Base-by-base conservation (phyloP, 495 filamentous ascomycete genomes). In the Schizothecium vesticola region DNA sequence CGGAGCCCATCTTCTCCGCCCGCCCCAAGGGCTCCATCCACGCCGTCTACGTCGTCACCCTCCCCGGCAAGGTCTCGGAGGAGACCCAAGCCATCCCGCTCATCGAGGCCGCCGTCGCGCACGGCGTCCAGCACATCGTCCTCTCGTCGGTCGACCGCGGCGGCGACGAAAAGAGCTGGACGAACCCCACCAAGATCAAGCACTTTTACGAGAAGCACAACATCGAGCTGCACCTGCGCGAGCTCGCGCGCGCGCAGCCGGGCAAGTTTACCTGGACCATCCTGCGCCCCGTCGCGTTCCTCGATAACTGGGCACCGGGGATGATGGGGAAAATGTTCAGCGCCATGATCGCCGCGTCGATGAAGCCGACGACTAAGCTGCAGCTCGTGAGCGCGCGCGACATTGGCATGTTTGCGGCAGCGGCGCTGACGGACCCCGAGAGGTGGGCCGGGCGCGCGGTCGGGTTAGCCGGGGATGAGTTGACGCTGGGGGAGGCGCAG, bases 61-160 rank as follows among this genome's bases (percentile, higher is more conserved):
- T 78, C 0, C 80, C 72, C 65, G 76, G 73, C 55, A 72, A 77
- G 63, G 74, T 77, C 33, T 43, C 72, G 29, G 87, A 91, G 76
- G 84, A 86, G 69, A 66, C 72, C 8, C 89, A 92, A 74, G 90
- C 88, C n/a, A 87, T 85, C 60, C 78, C 75, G 1, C 76, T 92
- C 22, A 78, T 92, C 68, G 86, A 91, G 65, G 84, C 80, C 11
- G 80, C 86, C 2, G 70, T 89, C 58, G 80, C 80, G 36, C 75
- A 78, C 58, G 73, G 74, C 60, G 71, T 74, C 36, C 59, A 84
- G 57, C 82, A 86, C 73, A 88, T 92, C 75, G 85, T 92, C 21
- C 90, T 90, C 76, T 82, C 79, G 24, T 88, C 86, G 33, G 88
- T 91, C 12, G 90, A 92, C 69, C 87, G 89, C 22, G 88, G 88